phyloP scores from a whole-genome alignment of 106 monocot genomes.

The Dendrobium officinale region DNA sequence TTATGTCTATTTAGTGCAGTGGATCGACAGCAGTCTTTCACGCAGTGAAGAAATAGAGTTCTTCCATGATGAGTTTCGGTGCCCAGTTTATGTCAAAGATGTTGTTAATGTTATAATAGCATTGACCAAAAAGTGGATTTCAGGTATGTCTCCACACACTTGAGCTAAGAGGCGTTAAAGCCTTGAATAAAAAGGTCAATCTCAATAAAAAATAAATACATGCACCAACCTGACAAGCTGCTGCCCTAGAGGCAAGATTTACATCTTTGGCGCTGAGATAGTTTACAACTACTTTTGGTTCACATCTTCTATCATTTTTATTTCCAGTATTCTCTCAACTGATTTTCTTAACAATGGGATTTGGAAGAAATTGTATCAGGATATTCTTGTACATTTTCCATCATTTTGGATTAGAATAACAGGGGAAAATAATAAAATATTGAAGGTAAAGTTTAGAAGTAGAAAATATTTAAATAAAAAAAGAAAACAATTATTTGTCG shows the following conservation, averaged over 20 bases:
- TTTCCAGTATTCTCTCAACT: background rate
- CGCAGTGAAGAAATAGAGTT: slow-evolving; percentile 63
- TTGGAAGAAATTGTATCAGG: background rate
- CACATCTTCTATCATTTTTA: background rate
- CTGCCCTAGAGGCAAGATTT: background rate
- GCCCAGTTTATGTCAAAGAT: slow-evolving; percentile 84
- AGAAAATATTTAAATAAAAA: no score
- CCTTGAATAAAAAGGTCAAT: background rate
- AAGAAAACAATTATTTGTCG: background rate
- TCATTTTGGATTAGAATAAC: background rate
- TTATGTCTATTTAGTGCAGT: slow-evolving; percentile 42
- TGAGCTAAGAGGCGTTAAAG: background rate
- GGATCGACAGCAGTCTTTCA: slow-evolving; percentile 75
- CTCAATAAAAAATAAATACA: background rate
- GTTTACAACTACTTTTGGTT: background rate
- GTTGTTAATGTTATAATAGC: slow-evolving; percentile 57
- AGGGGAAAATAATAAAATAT: background rate
- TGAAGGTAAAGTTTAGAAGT: background rate
- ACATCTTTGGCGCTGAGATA: background rate
- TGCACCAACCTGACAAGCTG: background rate
- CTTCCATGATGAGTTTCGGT: slow-evolving; percentile 88
- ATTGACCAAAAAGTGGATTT: slow-evolving; percentile 56
- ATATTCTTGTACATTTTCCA: background rate
- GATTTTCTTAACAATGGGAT: background rate
- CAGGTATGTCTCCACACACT: slow-evolving; percentile 40